Percentiles rank a stretch among this genome's conserved stretches.
These are phyloP conservation scores for Fusarium udum DNA, from an alignment of 2,329 filamentous ascomycete genomes.

Conservation along the genomic window DNA sequence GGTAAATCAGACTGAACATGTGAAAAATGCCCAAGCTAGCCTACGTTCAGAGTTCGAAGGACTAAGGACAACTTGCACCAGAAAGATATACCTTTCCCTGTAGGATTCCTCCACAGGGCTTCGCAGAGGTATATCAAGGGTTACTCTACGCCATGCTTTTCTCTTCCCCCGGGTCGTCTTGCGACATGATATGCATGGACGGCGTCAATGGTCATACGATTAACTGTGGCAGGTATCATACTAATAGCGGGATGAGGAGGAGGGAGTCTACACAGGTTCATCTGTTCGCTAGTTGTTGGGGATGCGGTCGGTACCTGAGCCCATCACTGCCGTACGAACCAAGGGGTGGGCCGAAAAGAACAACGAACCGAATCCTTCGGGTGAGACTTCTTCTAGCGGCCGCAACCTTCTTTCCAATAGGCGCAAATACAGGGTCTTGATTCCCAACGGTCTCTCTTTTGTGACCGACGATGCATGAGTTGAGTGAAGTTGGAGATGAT, in stretches of 20 bases:
- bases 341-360: slow-evolving; percentile 11
- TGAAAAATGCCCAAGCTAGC: background rate
- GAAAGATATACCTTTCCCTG: background rate
- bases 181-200: background rate
- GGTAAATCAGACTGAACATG: background rate
- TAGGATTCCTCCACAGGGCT: background rate
- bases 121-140: background rate
- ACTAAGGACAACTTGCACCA: background rate
- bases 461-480: background rate
- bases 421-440: background rate
- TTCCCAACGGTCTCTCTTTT: background rate
- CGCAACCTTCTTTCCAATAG: background rate
- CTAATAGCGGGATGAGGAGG: background rate
- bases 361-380: slow-evolving; percentile 16
- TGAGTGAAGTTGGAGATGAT: background rate
- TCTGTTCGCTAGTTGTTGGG: background rate
- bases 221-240: background rate
- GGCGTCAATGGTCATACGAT: background rate
- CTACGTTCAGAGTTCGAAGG: background rate
- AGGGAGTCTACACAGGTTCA: background rate
- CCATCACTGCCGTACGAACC: slow-evolving; percentile 5
- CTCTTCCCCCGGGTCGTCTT: background rate
- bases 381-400: slow-evolving; percentile 7
- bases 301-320: background rate
- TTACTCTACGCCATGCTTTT: background rate